phyloP scores from a whole-genome alignment of 345 rosid genomes.

The Salix purpurea region DNA sequence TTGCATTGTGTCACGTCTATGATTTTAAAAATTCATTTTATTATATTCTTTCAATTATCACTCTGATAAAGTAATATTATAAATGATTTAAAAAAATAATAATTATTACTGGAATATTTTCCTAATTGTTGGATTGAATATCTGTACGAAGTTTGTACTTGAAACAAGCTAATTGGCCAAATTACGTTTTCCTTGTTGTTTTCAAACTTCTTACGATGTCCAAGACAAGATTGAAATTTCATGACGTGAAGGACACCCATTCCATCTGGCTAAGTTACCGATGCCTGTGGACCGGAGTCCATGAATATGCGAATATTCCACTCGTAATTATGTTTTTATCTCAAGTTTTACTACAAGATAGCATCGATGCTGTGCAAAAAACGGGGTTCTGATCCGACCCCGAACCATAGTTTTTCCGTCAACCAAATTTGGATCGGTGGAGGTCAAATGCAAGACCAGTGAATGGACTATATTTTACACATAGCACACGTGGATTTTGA shows the following conservation, averaged over 20 bases:
- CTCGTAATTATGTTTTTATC: neutral
- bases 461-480: neutral
- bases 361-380: neutral
- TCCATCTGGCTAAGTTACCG: neutral
- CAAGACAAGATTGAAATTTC: neutral
- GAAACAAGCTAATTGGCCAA: neutral
- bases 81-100: no score
- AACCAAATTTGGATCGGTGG: neutral
- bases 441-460: neutral
- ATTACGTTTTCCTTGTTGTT: neutral
- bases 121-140: neutral
- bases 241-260: neutral
- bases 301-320: neutral
- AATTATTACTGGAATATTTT: neutral
- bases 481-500: neutral
- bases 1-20: no score
- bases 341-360: no score
- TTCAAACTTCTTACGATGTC: neutral
- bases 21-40: no score
- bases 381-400: neutral
- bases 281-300: neutral
- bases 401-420: neutral
- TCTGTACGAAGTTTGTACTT: neutral
- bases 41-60: no score
- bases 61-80: no score